Conservation (phyloP, 352 stramenopile genomes). For the Phytophthora palmivora region DNA sequence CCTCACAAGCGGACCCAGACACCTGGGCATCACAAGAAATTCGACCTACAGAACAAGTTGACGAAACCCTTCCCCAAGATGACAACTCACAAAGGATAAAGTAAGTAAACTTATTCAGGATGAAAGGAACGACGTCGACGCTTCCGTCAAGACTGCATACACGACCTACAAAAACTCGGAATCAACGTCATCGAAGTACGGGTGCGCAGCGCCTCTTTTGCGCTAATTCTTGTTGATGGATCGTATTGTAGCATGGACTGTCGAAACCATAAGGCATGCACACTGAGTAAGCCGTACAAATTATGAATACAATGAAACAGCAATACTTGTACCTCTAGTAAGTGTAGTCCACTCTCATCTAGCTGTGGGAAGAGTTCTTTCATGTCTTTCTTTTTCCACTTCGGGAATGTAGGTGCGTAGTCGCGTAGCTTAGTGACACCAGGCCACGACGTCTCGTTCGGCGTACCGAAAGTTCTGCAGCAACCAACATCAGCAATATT, state of each 20-base stretch:
- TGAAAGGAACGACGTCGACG: conserved; percentile 14
- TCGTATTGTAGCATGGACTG: conserved; percentile 84
- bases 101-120: conserved; percentile 31
- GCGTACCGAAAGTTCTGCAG: conserved; percentile 93
- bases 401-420: conserved; percentile 95
- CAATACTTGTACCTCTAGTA: conserved; percentile 56
- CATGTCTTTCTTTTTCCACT: conserved; percentile 94
- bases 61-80: neutral
- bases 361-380: conserved; percentile 68
- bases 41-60: conserved; percentile 3
- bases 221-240: conserved; percentile 71
- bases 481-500: conserved; percentile 8
- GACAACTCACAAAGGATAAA: conserved; percentile 24
- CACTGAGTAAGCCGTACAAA: neutral
- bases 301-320: neutral
- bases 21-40: conserved; percentile 9
- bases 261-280: neutral
- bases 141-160: conserved; percentile 3
- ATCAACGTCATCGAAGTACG: conserved; percentile 87
- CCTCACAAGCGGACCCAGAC: no score
- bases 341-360: conserved; percentile 58
- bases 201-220: conserved; percentile 83
- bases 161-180: conserved; percentile 70
- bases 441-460: conserved; percentile 95
- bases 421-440: conserved; percentile 96